These are phyloP conservation scores for Talaromyces atroroseus DNA, from an alignment of 2,329 filamentous ascomycete species.

Conservation along the genomic window DNA sequence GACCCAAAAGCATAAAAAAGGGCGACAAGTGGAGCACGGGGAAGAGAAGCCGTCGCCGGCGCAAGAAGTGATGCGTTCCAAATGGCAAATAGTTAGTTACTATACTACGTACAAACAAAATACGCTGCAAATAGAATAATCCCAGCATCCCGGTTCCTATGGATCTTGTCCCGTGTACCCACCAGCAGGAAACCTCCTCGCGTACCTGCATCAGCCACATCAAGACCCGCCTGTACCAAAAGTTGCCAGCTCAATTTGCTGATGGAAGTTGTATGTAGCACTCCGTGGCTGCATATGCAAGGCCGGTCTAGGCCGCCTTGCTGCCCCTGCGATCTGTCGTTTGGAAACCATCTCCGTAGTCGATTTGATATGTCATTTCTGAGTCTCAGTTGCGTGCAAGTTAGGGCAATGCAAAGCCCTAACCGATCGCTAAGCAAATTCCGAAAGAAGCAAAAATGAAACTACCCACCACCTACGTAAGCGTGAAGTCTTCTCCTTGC, in stretches of 20 bases:
- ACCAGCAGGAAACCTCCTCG: background rate
- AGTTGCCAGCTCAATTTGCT: no score
- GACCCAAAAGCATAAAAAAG: background rate
- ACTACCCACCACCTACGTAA: background rate
- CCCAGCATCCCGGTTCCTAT: slow-evolving; percentile 11
- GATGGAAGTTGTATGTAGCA: no score
- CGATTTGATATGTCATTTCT: background rate
- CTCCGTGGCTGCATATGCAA: background rate
- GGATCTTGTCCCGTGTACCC: slow-evolving; percentile 1
- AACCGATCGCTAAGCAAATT: background rate
- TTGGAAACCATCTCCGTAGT: background rate
- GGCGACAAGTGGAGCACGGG: background rate
- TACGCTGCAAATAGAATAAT: background rate
- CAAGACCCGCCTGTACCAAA: background rate
- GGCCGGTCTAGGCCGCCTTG: background rate
- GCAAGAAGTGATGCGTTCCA: background rate
- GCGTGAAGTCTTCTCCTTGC: background rate
- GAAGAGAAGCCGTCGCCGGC: slow-evolving; percentile 8
- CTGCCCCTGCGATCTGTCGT: background rate
- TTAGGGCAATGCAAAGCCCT: background rate
- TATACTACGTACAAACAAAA: no score
- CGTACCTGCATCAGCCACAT: slow-evolving; percentile 4
- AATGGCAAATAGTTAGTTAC: background rate
- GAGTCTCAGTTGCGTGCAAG: background rate
- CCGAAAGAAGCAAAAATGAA: background rate